Evolutionary conservation across 106 monocot genomes (phyloP).

Genomic region (Phalaenopsis equestris): DNA sequence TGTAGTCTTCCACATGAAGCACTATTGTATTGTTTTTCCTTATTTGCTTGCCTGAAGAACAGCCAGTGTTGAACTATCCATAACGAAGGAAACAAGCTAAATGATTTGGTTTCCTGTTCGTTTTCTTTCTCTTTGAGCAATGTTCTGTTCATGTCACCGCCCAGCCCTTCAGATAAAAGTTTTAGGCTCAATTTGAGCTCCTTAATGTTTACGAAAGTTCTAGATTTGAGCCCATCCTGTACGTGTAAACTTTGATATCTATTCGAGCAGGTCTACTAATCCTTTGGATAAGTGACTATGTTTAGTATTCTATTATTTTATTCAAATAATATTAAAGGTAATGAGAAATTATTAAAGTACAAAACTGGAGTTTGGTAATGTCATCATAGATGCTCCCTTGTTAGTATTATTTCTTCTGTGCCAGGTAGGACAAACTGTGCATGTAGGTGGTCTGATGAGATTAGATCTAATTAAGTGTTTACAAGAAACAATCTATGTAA

Average conservation of each 20-base stretch:
- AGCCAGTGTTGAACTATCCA: not conserved
- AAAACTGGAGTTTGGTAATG: not conserved
- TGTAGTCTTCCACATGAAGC: not conserved
- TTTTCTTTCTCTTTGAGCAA: not conserved
- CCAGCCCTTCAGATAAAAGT: too few relatives aligned
- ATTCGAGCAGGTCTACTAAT: not conserved
- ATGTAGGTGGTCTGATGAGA: slow-evolving; percentile 82
- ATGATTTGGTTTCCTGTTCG: not conserved
- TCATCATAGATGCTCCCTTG: not conserved
- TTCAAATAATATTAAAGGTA: not conserved
- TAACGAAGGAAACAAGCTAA: not conserved
- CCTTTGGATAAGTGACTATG: not conserved
- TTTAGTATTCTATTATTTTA: not conserved
- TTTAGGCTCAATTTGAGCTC: not conserved
- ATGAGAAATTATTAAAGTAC: not conserved
- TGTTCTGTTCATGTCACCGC: not conserved
- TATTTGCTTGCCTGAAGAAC: not conserved
- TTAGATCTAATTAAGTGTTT: slow-evolving; percentile 57
- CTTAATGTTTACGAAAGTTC: not conserved
- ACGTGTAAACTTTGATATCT: not conserved
- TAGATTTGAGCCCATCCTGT: not conserved
- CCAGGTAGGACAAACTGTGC: slow-evolving; percentile 81
- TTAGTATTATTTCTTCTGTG: not conserved
- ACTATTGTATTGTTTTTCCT: not conserved
- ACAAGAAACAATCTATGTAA: slow-evolving; percentile 72